A percentile compares a stretch with the other conserved stretches of the same genome.
phyloP scores from a whole-genome alignment of 768 basidiomycete genomes.

The Auriculariales sp. region DNA sequence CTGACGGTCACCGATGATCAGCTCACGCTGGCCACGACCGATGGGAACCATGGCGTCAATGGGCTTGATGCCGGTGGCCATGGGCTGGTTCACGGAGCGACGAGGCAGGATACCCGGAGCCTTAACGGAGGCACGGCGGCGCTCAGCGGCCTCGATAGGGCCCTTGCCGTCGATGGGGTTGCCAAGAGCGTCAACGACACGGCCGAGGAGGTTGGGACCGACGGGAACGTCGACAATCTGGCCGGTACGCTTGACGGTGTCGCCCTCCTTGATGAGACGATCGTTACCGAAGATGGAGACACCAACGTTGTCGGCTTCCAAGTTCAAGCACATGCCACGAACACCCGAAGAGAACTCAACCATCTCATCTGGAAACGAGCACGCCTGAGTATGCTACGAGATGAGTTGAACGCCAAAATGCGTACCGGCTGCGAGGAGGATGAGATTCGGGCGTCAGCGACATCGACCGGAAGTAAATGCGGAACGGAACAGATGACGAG shows the following conservation, averaged over 20 bases:
- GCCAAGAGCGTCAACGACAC: constrained; percentile 98
- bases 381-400: neutral
- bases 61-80: constrained; percentile 99
- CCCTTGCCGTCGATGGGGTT: constrained; percentile 99
- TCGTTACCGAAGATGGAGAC: constrained; percentile 98
- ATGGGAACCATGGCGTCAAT: constrained; percentile 99
- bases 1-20: constrained; percentile 99
- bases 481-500: constrained; percentile 1
- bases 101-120: constrained; percentile 98
- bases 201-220: constrained; percentile 91
- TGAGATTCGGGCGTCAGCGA: neutral
- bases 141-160: constrained; percentile 83
- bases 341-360: constrained; percentile 99
- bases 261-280: constrained; percentile 98
- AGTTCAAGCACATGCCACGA: constrained; percentile 99
- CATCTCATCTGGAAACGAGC: constrained; percentile 77
- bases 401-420: constrained; percentile 4
- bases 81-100: constrained; percentile 99
- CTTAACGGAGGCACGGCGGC: constrained; percentile 95
- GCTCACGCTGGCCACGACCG: constrained; percentile 99
- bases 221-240: constrained; percentile 99
- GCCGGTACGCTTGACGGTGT: constrained; percentile 99
- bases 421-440: constrained; percentile 11
- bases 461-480: constrained; percentile 5
- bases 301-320: constrained; percentile 99